Evolutionary conservation across 2,329 filamentous ascomycete species (phyloP).

Genomic region (Diaporthe australafricana): DNA sequence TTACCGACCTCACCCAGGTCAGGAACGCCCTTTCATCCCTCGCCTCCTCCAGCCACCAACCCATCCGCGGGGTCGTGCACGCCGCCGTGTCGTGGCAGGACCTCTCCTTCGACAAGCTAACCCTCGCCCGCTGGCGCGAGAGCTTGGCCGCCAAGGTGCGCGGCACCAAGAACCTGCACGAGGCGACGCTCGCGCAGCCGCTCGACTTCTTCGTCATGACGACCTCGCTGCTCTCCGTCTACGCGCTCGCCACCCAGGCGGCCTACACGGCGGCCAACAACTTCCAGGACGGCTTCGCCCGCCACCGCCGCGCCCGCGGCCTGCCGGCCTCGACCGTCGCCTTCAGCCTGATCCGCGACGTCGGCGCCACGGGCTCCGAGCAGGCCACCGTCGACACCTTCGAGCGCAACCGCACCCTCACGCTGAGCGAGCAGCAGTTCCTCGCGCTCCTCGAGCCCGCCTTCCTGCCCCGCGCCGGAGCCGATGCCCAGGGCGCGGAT

Average conservation of each 20-base stretch:
- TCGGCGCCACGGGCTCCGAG: not conserved
- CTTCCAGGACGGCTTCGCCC: constrained; percentile 45
- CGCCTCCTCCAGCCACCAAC: no score
- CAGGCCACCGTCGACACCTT: not conserved
- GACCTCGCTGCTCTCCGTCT: constrained; percentile 50
- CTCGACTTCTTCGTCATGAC: constrained; percentile 55
- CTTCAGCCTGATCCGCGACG: not conserved
- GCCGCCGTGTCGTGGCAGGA: constrained; percentile 35
- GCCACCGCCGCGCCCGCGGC: not conserved
- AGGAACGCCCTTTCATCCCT: no score
- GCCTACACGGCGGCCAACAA: constrained; percentile 54
- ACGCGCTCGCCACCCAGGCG: constrained; percentile 49
- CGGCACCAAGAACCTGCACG: constrained; percentile 41
- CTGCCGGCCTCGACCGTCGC: not conserved
- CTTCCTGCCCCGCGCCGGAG: constrained; percentile 11
- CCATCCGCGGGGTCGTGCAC: constrained; percentile 11
- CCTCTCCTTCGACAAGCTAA: constrained; percentile 43
- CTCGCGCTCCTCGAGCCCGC: not conserved
- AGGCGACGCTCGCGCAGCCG: not conserved
- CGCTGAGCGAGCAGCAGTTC: not conserved
- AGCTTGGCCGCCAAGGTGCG: constrained; percentile 33
- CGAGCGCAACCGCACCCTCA: not conserved
- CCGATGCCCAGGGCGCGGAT: no score
- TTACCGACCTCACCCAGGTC: not conserved
- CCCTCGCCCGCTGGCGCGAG: constrained; percentile 1